These are phyloP conservation scores for Magnusiomyces suaveolens DNA, from an alignment of 1,139 yeast species.

Conservation along the genomic window DNA sequence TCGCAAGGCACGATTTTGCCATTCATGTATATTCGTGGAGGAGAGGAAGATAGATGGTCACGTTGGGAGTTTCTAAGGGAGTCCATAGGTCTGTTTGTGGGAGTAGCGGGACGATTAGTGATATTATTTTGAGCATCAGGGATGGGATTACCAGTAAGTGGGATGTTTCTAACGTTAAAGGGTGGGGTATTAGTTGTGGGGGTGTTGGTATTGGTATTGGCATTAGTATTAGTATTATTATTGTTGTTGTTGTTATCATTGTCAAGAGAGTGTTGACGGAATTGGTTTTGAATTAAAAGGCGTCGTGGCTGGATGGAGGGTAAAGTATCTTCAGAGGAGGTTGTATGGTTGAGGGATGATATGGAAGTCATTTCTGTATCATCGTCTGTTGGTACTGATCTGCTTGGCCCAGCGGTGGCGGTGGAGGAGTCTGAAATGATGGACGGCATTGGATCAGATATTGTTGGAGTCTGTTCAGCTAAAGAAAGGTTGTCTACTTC, in stretches of 20 bases:
- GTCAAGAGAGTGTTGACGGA: no score
- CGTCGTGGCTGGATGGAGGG: no score
- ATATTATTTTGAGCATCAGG: background rate
- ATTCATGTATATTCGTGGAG: constrained; percentile 49
- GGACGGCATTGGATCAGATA: background rate
- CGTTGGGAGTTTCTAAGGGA: background rate
- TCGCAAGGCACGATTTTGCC: constrained; percentile 80
- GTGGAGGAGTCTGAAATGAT: background rate
- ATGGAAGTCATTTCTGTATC: constrained; percentile 4
- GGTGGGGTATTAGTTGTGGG: background rate
- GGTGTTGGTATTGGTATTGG: background rate
- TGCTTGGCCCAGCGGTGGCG: background rate
- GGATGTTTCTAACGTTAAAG: background rate
- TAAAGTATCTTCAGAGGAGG: no score
- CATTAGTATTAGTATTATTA: no score
- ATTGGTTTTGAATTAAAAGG: no score
- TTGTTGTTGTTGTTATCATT: no score
- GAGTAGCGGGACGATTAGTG: background rate
- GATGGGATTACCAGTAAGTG: background rate
- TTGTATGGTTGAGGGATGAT: no score
- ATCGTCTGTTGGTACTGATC: constrained; percentile 6
- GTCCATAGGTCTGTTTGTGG: background rate
- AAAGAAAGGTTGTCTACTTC: background rate
- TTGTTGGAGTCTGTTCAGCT: background rate
- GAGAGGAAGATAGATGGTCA: background rate